Base-by-base conservation (phyloP, 495 filamentous ascomycete species). In the Physcia stellaris region DNA sequence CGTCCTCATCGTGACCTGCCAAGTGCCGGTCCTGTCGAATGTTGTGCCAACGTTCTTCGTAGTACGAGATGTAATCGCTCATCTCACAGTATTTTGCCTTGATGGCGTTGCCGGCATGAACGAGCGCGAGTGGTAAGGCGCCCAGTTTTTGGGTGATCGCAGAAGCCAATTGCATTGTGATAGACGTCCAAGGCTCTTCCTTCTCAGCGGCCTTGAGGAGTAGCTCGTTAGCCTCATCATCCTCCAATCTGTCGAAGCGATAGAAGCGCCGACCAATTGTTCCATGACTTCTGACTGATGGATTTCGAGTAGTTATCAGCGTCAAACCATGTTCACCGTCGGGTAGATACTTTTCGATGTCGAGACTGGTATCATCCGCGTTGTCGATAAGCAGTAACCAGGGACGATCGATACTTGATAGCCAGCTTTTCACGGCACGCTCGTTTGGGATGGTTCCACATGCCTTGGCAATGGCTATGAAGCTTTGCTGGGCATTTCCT, bases 341-440 rank as follows among this genome's bases (percentile, higher is more conserved):
- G 6, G 62, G 62, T 28, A 62, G 58, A 38, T 44, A 57, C 13
- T 53, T 34, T 12, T 42, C 38, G n/a, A 63, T 13, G 17, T 48
- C 24, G 15, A 55, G 35, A 5, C 41, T 41, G 15, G 45, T 38
- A 38, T 63, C 47, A 37, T 66, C 62, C 2, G 59, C 60, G 38
- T 64, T 66, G 45, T 66, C 62, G 24, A 66, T 62, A 28, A 66
- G 48, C 2, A 66, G 50, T n/a, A 63, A 49, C 60, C 60, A 64
- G 4, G 43, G 50, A 26, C 43, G 34, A 11, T 40, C 30, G 15
- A 43, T 34, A 28, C 36, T 47, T 19, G 45, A 42, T 32, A 54
- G 49, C 51, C 51, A 54, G 18, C 20, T 43, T 26, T 39, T 51
- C 6, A 34, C 46, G 12, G 42, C 46, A 17, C 36, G 27, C 35